Conservation (phyloP, 1,139 yeast species). For the Maudiozyma humilis region DNA sequence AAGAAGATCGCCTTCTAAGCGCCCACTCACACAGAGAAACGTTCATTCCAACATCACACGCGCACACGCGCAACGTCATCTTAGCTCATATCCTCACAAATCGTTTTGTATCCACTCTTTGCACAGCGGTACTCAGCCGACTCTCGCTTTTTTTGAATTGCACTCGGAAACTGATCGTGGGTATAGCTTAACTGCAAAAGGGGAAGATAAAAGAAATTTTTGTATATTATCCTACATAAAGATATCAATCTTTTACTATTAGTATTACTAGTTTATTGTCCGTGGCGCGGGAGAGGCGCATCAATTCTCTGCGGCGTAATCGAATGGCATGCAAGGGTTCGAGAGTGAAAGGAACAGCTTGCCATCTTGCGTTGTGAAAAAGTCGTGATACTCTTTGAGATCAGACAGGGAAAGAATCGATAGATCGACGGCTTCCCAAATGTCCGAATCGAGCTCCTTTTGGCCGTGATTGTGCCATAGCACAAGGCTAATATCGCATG, state of each 20-base stretch:
- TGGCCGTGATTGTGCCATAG: slow-evolving; percentile 8
- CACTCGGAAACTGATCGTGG: too few species aligned
- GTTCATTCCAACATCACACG: neutral
- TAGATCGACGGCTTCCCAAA: slow-evolving; percentile 14
- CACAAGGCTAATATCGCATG: slow-evolving; percentile 12
- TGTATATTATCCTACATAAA: neutral
- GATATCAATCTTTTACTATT: neutral
- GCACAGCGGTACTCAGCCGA: too few species aligned
- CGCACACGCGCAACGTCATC: neutral
- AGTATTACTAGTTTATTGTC: too few species aligned
- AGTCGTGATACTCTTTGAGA: slow-evolving; percentile 10
- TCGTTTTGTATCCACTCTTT: neutral
- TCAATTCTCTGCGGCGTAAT: neutral
- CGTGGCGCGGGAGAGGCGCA: neutral
- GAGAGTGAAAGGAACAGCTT: slow-evolving; percentile 9
- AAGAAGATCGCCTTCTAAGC: slow-evolving; percentile 31
- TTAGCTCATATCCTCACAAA: neutral
- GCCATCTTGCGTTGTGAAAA: slow-evolving; percentile 11
- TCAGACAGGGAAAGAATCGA: slow-evolving; percentile 10
- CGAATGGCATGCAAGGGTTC: neutral
- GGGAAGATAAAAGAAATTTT: neutral
- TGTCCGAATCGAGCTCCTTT: neutral
- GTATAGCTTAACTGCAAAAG: too few species aligned
- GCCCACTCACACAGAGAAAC: neutral
- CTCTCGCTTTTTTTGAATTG: too few species aligned